These are phyloP conservation scores for Skeletonema tropicum DNA, from an alignment of 108 stramenopile species.

Conservation along the genomic window DNA sequence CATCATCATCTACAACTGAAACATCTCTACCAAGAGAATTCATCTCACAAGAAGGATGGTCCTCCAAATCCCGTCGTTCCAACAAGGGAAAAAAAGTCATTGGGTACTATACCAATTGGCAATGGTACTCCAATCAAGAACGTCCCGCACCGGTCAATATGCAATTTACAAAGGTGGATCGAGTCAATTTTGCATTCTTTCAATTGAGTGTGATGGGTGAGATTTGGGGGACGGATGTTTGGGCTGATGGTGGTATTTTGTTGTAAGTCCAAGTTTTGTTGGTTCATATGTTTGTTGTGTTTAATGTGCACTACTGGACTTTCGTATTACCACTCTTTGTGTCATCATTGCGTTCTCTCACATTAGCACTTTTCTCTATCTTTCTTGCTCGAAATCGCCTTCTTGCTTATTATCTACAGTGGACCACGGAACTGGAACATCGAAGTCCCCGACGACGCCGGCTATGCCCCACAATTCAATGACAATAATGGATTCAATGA, in stretches of 20 bases:
- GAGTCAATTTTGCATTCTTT: slow-evolving; percentile 47
- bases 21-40: slow-evolving; percentile 28
- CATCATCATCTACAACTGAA: too few relatives aligned
- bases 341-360: neutral
- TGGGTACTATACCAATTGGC: slow-evolving; percentile 44
- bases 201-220: slow-evolving; percentile 33
- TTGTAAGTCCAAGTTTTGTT: slow-evolving; percentile 17
- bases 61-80: slow-evolving; percentile 9
- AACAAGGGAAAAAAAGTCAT: slow-evolving; percentile 25
- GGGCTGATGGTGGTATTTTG: slow-evolving; percentile 38
- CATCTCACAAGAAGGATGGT: slow-evolving; percentile 39
- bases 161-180: slow-evolving; percentile 36
- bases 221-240: slow-evolving; percentile 45
- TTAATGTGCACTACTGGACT: neutral
- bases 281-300: neutral
- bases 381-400: too few relatives aligned
- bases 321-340: neutral
- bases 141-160: slow-evolving; percentile 28
- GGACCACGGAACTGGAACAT: slow-evolving; percentile 48
- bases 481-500: slow-evolving; percentile 51
- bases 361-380: neutral
- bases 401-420: neutral
- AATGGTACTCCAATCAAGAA: slow-evolving; percentile 33
- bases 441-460: slow-evolving; percentile 13
- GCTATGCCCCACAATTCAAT: slow-evolving; percentile 50